Conservation (phyloP, 495 filamentous ascomycete species). For the Platismatia glauca region DNA sequence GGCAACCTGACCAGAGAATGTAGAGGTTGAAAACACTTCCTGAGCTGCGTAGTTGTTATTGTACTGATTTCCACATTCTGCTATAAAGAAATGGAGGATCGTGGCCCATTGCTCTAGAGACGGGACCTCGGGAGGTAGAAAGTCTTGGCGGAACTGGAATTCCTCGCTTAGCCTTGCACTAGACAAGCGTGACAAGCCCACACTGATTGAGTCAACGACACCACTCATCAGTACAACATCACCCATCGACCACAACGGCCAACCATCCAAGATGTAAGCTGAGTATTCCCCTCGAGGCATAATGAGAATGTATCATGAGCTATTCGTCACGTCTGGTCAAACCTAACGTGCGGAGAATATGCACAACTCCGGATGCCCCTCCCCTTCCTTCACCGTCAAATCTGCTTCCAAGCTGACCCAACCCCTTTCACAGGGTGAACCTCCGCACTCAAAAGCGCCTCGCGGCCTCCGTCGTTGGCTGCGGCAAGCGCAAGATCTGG, state of each 20-base stretch:
- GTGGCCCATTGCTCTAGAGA: too few species aligned
- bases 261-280: conserved; percentile 48
- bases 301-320: neutral
- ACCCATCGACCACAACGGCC: conserved; percentile 35
- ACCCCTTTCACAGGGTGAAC: conserved; percentile 74
- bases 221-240: conserved; percentile 12
- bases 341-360: neutral
- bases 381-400: conserved; percentile 3
- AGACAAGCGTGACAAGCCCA: conserved; percentile 17
- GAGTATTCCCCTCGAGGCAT: neutral
- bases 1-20: too few species aligned
- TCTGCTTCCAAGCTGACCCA: neutral
- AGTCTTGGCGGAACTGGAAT: neutral
- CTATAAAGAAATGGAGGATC: too few species aligned
- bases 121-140: too few species aligned
- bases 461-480: conserved; percentile 93
- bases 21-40: too few species aligned
- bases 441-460: conserved; percentile 99
- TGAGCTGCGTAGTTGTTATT: too few species aligned
- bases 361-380: neutral
- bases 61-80: too few species aligned
- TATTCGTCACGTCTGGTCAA: neutral
- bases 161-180: conserved; percentile 13
- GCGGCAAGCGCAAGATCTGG: conserved; percentile 99
- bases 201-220: conserved; percentile 15